Conservation (phyloP, 176 grass and related monocot species). For the Phoenix roebelenii region DNA sequence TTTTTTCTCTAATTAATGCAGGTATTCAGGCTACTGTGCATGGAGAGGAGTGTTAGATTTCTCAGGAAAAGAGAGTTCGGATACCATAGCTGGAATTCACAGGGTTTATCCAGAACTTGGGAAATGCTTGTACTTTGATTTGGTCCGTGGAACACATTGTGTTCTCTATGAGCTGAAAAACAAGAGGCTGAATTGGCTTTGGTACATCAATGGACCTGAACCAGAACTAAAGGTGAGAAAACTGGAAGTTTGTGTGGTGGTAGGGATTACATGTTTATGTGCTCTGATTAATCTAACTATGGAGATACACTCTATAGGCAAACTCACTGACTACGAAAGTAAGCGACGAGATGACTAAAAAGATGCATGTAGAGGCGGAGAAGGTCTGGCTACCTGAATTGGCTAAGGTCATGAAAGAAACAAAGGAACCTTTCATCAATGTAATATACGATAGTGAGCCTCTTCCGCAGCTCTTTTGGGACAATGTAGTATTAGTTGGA, state of each 20-base stretch:
- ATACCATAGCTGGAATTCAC: slow-evolving; percentile 32
- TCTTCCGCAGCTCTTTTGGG: slow-evolving; percentile 39
- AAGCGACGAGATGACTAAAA: slow-evolving; percentile 30
- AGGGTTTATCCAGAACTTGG: slow-evolving; percentile 62
- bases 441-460: slow-evolving; percentile 69
- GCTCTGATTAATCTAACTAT: not conserved
- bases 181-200: slow-evolving; percentile 76
- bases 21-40: slow-evolving; percentile 71
- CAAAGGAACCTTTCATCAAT: slow-evolving; percentile 63
- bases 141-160: slow-evolving; percentile 52
- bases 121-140: slow-evolving; percentile 74
- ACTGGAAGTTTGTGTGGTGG: not conserved
- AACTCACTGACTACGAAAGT: slow-evolving; percentile 67
- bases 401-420: slow-evolving; percentile 46
- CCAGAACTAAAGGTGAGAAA: slow-evolving; percentile 44
- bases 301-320: slow-evolving; percentile 21
- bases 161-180: slow-evolving; percentile 74
- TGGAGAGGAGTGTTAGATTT: slow-evolving; percentile 86
- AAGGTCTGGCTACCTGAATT: slow-evolving; percentile 66
- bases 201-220: slow-evolving; percentile 75
- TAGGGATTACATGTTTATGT: not conserved
- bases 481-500: slow-evolving; percentile 46
- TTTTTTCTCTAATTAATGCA: slow-evolving; percentile 4
- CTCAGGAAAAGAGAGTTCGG: slow-evolving; percentile 48
- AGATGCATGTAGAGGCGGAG: slow-evolving; percentile 45